Base-by-base conservation (phyloP, 2,329 filamentous ascomycete genomes). In the Cordyceps tenuipes region DNA sequence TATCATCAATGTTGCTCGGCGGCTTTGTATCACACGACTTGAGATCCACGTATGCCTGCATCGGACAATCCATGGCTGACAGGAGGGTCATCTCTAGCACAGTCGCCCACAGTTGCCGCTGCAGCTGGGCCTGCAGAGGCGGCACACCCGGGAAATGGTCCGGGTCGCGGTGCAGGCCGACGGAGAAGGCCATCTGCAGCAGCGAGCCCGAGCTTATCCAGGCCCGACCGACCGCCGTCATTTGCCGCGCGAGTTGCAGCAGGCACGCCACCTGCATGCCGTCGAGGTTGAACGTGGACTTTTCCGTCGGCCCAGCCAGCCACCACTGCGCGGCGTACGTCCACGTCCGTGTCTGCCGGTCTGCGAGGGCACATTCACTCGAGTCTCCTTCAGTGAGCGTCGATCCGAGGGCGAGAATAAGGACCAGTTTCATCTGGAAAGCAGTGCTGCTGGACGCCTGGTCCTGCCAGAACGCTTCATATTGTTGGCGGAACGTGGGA, bases 291-390 rank as follows among this genome's bases (percentile, higher is more conserved):
- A 49, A 55, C 6, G 59, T 49, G 5, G 36, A 21, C 34, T 56
- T 60, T 19, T 51, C 51, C 1, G 34, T 34, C 29, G 52, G 59
- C 3, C 51, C 51, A 13, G 43, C 56, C n/a, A 60, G 46, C 51
- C 59, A 56, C 59, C 59, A 60, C 36, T 60, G 51, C 26, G 51
- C 50, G n/a, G 59, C 59, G 44, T 55, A 55, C 2, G 48, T 49
- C 59, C 59, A 60, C 7, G 31, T 50, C 46, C 46, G 21, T 3
- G 21, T 26, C 31, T 55, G 59, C 17, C 50, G 36, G 12, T 44
- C 31, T 1, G 31, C 21, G 36, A 54, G 44, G 23, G 46, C 34
- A 7, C 43, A 49, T 15, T 60, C 52, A 17, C 26, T 21, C 1
- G 7, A n/a, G 7, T 50, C 23, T 23, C 23, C 19, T 21, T 53